Evolutionary conservation across 2,329 filamentous ascomycete genomes (phyloP).

Genomic region (Cytospora schulzeri): DNA sequence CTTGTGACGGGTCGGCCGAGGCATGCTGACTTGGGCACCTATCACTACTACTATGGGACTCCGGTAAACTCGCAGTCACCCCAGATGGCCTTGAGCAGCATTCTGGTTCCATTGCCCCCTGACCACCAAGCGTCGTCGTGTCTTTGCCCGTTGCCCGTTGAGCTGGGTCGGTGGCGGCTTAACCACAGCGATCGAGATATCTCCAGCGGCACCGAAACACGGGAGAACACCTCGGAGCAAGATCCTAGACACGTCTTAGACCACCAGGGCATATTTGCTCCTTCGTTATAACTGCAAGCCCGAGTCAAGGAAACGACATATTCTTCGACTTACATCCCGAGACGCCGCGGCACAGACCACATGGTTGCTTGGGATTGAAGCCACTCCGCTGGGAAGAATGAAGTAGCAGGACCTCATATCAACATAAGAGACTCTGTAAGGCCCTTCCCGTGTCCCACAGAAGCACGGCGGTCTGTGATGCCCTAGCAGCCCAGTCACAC

Average conservation of each 20-base stretch:
- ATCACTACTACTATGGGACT: too few species aligned
- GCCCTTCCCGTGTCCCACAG: too few species aligned
- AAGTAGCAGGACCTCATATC: too few species aligned
- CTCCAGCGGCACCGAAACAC: neutral
- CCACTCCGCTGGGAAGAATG: neutral
- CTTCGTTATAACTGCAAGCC: neutral
- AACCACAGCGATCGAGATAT: neutral
- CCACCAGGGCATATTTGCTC: neutral
- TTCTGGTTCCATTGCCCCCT: neutral
- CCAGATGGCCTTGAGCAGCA: too few species aligned
- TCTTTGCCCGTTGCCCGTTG: neutral
- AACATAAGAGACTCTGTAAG: too few species aligned
- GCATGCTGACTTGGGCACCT: too few species aligned
- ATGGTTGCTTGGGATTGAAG: neutral
- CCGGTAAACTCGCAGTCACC: too few species aligned
- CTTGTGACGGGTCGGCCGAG: too few species aligned
- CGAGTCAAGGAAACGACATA: neutral
- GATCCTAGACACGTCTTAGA: neutral
- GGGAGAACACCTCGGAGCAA: neutral
- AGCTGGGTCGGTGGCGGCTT: neutral
- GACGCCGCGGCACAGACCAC: neutral
- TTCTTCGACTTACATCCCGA: neutral
- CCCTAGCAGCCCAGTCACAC: too few species aligned
- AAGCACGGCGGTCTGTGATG: too few species aligned
- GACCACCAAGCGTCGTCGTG: neutral